Base-by-base conservation (phyloP, 345 rosid genomes). In the Corchorus capsularis region DNA sequence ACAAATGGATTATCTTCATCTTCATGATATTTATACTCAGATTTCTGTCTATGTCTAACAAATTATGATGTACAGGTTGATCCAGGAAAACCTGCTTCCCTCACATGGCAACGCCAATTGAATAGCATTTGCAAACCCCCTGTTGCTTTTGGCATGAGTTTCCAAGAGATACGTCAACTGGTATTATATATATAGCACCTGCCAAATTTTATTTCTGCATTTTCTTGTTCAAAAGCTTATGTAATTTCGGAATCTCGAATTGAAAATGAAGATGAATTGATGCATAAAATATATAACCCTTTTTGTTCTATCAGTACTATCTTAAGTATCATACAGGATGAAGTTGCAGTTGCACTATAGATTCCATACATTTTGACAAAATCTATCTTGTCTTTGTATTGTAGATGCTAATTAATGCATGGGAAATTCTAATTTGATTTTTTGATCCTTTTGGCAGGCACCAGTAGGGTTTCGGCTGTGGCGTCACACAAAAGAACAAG, bases 401-500 rank as follows among this genome's bases (percentile, higher is more conserved):
- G 46, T 50, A 32, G 59, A 49, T 69, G 20, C 22, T 50, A 69
- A 32, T 0, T 27, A 27, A 27, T 27, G 0, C 27, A 27, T 32
- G 32, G 47, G 20, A 46, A 52, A 45, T 61, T 53, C 43, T 74
- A 39, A 57, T 41, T 5, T 75, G 79, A n/a, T 56, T 63, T 12
- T 0, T 66, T 76, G 14, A 32, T 77, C 37, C 72, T 80, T 75
- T 78, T 64, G 49, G 14, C 80, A 95, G 99, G 97, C 94, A 69
- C 97, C 94, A 50, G 75, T 89, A n/a, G 98, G 99, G 32, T 70
- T 89, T 63, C 91, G 98, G 79, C 76, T 95, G 70, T 86, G 79
- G 91, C 88, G 86, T 71, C 82, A 73, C 57, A 5, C 81, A 39
- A 88, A 86, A 63, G 90, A 88, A 86, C 89, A 92, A 83, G 61